Conservation (phyloP, 176 grass and related monocot species). For the Sorghum bicolor region Sorghum_bicolor_NCBIv3 NC_012872.2:1291501-1292000, state of each 20-base stretch:
- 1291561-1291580: slow-evolving; percentile 13
- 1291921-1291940: slow-evolving; percentile 76
- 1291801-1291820: slow-evolving; percentile 86
- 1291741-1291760: slow-evolving; percentile 48
- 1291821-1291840: slow-evolving; percentile 81
- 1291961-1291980: slow-evolving; percentile 14
- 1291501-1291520: neutral
- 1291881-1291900: slow-evolving; percentile 78
- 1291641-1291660: slow-evolving; percentile 22
- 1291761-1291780: slow-evolving; percentile 75
- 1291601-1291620: slow-evolving; percentile 8
- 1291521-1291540: neutral
- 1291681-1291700: slow-evolving; percentile 19
- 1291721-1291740: slow-evolving; percentile 32
- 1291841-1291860: slow-evolving; percentile 67
- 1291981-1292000: slow-evolving; percentile 19
- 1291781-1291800: slow-evolving; percentile 76
- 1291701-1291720: slow-evolving; percentile 20
- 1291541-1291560: neutral
- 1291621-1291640: slow-evolving; percentile 3
- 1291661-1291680: slow-evolving; percentile 10
- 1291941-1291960: slow-evolving; percentile 68
- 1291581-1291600: neutral
- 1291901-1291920: slow-evolving; percentile 92
- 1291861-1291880: slow-evolving; percentile 71